Conservation (phyloP, 352 stramenopile species). For the Phytophthora lateralis region DNA sequence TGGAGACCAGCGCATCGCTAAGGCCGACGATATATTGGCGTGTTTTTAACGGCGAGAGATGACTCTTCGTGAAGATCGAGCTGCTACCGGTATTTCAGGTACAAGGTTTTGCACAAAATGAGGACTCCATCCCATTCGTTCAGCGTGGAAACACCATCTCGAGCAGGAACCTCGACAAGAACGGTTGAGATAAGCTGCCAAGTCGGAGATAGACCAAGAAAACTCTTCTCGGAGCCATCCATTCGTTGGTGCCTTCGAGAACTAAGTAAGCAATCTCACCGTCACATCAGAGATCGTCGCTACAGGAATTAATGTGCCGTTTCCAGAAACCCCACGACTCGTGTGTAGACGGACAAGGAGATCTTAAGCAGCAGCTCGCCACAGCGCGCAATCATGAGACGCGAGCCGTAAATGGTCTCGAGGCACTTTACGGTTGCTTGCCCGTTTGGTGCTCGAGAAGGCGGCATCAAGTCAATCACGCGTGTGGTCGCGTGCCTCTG, state of each 20-base stretch:
- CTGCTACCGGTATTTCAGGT: constrained; percentile 20
- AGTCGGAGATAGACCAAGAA: constrained; percentile 12
- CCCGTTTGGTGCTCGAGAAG: constrained; percentile 54
- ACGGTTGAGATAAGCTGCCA: constrained; percentile 16
- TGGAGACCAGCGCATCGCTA: background rate
- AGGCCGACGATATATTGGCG: too few relatives aligned
- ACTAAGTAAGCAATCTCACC: constrained; percentile 24
- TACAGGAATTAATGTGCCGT: constrained; percentile 1
- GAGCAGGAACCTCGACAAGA: background rate
- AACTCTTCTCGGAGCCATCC: background rate
- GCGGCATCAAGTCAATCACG: constrained; percentile 97
- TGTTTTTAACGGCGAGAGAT: constrained; percentile 7
- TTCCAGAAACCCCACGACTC: constrained; percentile 58
- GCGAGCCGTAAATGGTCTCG: constrained; percentile 94
- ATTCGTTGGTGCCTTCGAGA: constrained; percentile 20
- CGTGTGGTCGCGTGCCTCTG: constrained; percentile 94
- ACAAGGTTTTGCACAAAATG: constrained; percentile 7
- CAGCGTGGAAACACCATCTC: constrained; percentile 2
- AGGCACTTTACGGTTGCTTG: constrained; percentile 66
- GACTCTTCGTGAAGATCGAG: constrained; percentile 24
- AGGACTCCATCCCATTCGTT: constrained; percentile 1
- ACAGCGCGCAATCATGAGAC: constrained; percentile 66
- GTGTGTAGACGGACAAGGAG: constrained; percentile 62
- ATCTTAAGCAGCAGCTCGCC: constrained; percentile 53
- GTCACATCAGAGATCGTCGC: background rate